Percentiles rank a stretch among this genome's conserved stretches.
phyloP scores from a whole-genome alignment of 805 yeast species.

The Sporopachydermia lactativora region DNA sequence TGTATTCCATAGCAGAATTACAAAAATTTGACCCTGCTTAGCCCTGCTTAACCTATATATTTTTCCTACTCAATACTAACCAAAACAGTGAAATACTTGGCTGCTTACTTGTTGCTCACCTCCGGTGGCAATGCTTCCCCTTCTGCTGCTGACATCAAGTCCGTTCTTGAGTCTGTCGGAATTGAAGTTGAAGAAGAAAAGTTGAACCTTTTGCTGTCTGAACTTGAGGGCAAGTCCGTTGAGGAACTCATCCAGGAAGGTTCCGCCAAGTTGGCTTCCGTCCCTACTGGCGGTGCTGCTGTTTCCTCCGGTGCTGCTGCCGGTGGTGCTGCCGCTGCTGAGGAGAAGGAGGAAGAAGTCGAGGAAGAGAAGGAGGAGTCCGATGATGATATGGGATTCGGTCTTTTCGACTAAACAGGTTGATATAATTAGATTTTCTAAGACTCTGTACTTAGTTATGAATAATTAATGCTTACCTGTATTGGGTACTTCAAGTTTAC shows the following conservation, averaged over 20 bases:
- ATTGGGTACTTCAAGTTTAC: too few species aligned
- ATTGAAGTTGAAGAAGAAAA: conserved; percentile 88
- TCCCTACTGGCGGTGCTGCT: conserved; percentile 97
- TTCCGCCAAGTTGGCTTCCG: conserved; percentile 90
- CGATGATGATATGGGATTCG: conserved; percentile 38
- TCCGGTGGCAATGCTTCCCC: conserved; percentile 95
- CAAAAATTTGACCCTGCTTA: too few species aligned
- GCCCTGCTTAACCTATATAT: too few species aligned
- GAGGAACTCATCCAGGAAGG: conserved; percentile 90
- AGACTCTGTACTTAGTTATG: too few species aligned
- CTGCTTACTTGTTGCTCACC: conserved; percentile 97
- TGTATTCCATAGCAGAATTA: too few species aligned
- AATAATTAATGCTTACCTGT: too few species aligned
- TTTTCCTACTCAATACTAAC: too few species aligned
- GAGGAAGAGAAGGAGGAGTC: conserved; percentile 50
- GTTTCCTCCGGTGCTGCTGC: conserved; percentile 60
- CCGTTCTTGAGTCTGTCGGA: conserved; percentile 88
- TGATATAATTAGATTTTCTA: conserved; percentile 1
- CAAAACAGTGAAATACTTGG: conserved; percentile 83
- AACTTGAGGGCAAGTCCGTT: conserved; percentile 88
- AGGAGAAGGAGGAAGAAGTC: conserved; percentile 58
- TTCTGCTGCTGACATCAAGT: conserved; percentile 80
- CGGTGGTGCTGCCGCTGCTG: conserved; percentile 57
- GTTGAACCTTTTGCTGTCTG: conserved; percentile 62
- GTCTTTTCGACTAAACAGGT: conserved; percentile 84